A percentile compares a stretch with the other conserved stretches of the same genome.
Conservation (phyloP, 176 grass and related monocot genomes). For the Hsuehochloa calcarea region DNA sequence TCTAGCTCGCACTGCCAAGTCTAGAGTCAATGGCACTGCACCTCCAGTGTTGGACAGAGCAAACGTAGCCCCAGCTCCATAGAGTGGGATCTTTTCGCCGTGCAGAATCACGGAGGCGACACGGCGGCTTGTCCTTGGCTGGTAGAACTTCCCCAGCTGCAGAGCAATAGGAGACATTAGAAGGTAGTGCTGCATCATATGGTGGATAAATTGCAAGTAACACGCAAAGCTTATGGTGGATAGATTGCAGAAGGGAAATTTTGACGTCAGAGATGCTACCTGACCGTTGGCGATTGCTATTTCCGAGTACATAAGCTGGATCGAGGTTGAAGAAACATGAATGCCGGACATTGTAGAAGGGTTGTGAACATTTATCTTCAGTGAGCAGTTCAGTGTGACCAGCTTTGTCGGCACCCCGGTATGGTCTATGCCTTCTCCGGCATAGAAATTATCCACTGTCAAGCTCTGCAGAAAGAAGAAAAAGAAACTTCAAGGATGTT, state of each 20-base stretch:
- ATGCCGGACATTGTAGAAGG: slow-evolving; percentile 83
- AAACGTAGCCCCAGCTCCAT: slow-evolving; percentile 73
- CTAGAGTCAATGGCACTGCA: slow-evolving; percentile 56
- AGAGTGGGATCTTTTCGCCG: slow-evolving; percentile 75
- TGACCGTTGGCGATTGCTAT: slow-evolving; percentile 69
- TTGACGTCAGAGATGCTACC: slow-evolving; percentile 24
- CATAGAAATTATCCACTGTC: slow-evolving; percentile 74
- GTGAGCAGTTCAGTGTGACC: slow-evolving; percentile 68
- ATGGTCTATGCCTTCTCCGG: slow-evolving; percentile 66
- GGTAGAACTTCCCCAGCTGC: slow-evolving; percentile 75
- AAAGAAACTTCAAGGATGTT: background rate
- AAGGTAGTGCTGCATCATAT: background rate
- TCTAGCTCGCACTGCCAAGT: slow-evolving; percentile 45
- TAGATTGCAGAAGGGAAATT: background rate
- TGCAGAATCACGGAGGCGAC: slow-evolving; percentile 44
- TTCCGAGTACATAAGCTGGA: slow-evolving; percentile 62
- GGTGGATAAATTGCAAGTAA: background rate
- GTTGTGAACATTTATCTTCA: slow-evolving; percentile 65
- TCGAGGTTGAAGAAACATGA: slow-evolving; percentile 60
- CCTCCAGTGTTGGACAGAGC: slow-evolving; percentile 33
- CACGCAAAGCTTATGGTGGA: background rate
- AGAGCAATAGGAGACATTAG: background rate
- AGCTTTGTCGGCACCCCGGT: slow-evolving; percentile 84
- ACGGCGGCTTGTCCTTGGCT: slow-evolving; percentile 62
- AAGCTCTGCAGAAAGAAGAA: slow-evolving; percentile 51